Base-by-base conservation (phyloP, 164 flowering plant species). In the Saururus chinensis region DNA sequence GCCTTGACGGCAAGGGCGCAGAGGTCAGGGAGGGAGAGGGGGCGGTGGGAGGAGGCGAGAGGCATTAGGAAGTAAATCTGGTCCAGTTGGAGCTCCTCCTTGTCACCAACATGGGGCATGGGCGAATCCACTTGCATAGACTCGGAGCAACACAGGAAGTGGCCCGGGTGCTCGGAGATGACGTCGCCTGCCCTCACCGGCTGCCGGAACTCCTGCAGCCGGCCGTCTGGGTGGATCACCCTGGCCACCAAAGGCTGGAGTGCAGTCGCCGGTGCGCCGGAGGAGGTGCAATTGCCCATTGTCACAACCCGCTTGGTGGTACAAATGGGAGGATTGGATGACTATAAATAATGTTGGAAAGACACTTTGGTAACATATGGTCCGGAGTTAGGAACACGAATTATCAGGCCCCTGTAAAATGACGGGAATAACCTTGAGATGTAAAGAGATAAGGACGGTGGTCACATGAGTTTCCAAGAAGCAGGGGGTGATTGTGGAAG, bases 31-130 rank as follows among this genome's bases (percentile, higher is more conserved):
- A 87, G 67, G 30, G 89, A 76, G 35, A 84, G 68, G 6, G 77
- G 77, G 0, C 26, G 37, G 9, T 59, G 63, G 20, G 80, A 69
- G 22, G 65, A 60, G 9, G 80, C 73, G 23, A 69, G 60, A 30
- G 89, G 89, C 58, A 83, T 22, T 55, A 87, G 74, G 73, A 84
- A 84, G 60, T 87, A 87, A 19, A 87, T 61, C 53, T 81, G 86
- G 16, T 79, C 88, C 25, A 61, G 53, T 41, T 75, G 76, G 1
- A 87, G 74, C 40, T 73, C 82, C 40, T 83, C 85, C 0, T 71
- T 66, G 19, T 64, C 64, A 2, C 70, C 59, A 19, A 87, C 49
- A 0, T 61, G 79, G 4, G 77, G 81, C 22, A 73, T 41, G 16
- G 12, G 35, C 0, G 77, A 68, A 69, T 68, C 74, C 0, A 80